Conservation (phyloP, 805 yeast genomes). For the Candida tammaniensis region DNA sequence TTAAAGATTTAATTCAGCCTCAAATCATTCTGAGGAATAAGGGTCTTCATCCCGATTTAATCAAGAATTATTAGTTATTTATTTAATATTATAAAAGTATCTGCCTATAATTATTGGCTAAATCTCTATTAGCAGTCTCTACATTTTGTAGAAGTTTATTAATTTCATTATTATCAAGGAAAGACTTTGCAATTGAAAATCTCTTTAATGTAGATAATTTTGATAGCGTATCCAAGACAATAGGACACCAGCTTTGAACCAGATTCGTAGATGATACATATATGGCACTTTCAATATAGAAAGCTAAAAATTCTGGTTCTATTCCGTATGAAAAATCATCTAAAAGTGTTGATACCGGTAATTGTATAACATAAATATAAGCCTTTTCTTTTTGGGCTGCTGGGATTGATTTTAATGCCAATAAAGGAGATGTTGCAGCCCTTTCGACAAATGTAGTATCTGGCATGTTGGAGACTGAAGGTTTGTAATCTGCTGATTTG, state of each 20-base stretch:
- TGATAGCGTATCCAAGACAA: slow-evolving; percentile 19
- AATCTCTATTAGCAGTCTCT: slow-evolving; percentile 1
- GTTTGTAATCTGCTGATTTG: no score
- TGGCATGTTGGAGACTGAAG: background rate
- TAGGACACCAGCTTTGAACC: slow-evolving; percentile 14
- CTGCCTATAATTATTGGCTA: slow-evolving; percentile 1
- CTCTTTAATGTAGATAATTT: slow-evolving; percentile 33
- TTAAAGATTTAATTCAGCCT: slow-evolving; percentile 43
- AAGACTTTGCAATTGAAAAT: slow-evolving; percentile 23
- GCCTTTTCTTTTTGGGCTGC: slow-evolving; percentile 24
- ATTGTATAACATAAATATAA: slow-evolving; percentile 33
- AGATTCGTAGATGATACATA: slow-evolving; percentile 13
- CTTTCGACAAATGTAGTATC: slow-evolving; percentile 15
- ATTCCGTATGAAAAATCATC: slow-evolving; percentile 44
- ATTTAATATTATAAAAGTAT: background rate
- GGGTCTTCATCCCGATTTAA: slow-evolving; percentile 30
- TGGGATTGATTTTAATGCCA: slow-evolving; percentile 26
- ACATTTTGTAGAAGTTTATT: slow-evolving; percentile 8
- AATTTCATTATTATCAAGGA: slow-evolving; percentile 23
- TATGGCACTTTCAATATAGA: slow-evolving; percentile 43
- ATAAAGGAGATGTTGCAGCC: slow-evolving; percentile 24
- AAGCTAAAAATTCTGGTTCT: slow-evolving; percentile 47
- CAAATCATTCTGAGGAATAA: slow-evolving; percentile 24
- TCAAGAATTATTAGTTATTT: slow-evolving; percentile 7
- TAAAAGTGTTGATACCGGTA: slow-evolving; percentile 22